phyloP scores from a whole-genome alignment of 106 monocot species.

The Acorus gramineus region DNA sequence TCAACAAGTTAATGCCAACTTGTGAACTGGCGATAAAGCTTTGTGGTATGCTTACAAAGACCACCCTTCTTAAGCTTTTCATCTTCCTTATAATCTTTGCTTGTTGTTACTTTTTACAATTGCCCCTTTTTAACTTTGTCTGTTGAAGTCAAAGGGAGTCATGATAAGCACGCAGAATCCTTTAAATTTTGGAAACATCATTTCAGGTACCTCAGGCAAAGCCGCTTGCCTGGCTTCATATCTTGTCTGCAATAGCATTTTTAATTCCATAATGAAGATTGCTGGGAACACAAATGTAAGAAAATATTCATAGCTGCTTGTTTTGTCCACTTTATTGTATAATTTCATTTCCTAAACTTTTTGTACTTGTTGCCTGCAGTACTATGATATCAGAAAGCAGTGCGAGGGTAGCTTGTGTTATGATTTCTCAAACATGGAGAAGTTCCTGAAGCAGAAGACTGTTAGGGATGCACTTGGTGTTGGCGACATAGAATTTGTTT shows the following conservation, averaged over 20 bases:
- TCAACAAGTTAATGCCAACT: too few species aligned
- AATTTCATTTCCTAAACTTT: background rate
- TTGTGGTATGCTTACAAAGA: constrained; percentile 43
- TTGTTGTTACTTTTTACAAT: too few species aligned
- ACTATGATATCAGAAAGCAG: constrained; percentile 80
- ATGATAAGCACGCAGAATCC: too few species aligned
- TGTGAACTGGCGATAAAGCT: constrained; percentile 19
- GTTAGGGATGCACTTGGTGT: constrained; percentile 75
- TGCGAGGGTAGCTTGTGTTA: constrained; percentile 81
- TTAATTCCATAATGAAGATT: constrained; percentile 55
- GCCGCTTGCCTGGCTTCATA: constrained; percentile 58
- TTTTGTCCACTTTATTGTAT: background rate
- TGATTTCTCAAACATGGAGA: constrained; percentile 96
- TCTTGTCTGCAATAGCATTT: constrained; percentile 60
- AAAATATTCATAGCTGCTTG: background rate
- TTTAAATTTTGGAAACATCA: too few species aligned
- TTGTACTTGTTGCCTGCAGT: constrained; percentile 22
- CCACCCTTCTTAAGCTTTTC: background rate
- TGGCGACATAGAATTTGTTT: constrained; percentile 80
- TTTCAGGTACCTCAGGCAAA: constrained; percentile 69
- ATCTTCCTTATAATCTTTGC: too few species aligned
- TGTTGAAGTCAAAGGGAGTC: too few species aligned
- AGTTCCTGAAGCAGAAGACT: constrained; percentile 58
- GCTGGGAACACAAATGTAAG: constrained; percentile 68
- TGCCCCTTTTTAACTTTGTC: too few species aligned